Base-by-base conservation (phyloP, 768 basidiomycete species). In the Boletus rubescentipes region DNA sequence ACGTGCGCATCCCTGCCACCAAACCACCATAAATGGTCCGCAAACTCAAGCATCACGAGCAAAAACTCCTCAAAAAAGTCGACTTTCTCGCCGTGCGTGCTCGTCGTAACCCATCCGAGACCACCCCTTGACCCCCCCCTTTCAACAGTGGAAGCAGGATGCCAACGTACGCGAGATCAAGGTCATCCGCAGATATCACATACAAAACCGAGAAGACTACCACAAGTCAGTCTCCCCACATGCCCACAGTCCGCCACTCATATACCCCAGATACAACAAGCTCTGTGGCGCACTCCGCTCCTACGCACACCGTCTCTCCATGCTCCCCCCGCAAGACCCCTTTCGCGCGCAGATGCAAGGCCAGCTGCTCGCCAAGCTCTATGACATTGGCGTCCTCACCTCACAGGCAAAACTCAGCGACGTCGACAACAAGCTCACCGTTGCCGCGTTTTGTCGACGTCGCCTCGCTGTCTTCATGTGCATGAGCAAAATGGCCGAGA, bases 11-110 rank as follows among this genome's bases (percentile, higher is more conserved):
- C 47, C 55, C 46, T 49, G 47, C 56, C 49, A 46, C 35, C 21
- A 18, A n/a, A 32, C 38, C 5, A 4, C 34, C 8, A 36, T 18
- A 51, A 47, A 48, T 90, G 87, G 93, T 97, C 78, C 81, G 95
- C 60, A 87, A 96, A 74, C 82, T 98, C 71, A 98, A 96, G 77
- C 83, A 91, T 69, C 97, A 99, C 74, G 96, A 99, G 72, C 87
- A 94, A 71, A 95, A 89, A 66, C 81, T 97, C 32, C 82, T 95
- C 70, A 94, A 91, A 70, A 94, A 97, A 75, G 95, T 98, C 63
- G 97, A 98, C 73, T 97, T 99, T 71, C 80, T 98, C 55, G 91
- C 89, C 67, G 94, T 93, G 67, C 53, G 84, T 75, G 15, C 15
- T 68, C 29, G 10, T 14, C 9, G 10, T 23, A 14, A 21, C 46